A percentile compares a stretch with the other conserved stretches of the same genome.
Evolutionary conservation across 257 asterid genomes (phyloP).

Genomic region (Jasminum sambac): DNA sequence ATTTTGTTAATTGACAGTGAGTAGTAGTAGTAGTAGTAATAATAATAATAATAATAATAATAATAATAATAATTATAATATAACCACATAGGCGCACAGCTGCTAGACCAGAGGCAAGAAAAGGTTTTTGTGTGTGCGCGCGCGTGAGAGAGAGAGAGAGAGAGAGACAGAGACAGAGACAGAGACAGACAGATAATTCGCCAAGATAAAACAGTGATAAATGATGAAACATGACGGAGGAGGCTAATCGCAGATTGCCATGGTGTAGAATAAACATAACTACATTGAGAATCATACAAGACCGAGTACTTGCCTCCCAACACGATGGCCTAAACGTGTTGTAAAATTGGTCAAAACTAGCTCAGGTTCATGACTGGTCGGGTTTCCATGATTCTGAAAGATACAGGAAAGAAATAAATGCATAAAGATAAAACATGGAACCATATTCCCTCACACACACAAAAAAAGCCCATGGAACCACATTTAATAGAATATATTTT

Average conservation of each 20-base stretch:
- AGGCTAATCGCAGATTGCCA: neutral
- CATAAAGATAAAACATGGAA: slow-evolving; percentile 12
- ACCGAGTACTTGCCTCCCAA: slow-evolving; percentile 62
- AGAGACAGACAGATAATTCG: neutral
- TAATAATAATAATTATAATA: no score
- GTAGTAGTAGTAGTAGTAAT: no score
- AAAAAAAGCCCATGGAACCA: no score
- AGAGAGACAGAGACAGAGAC: neutral
- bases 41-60: no score
- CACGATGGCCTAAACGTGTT: slow-evolving; percentile 92
- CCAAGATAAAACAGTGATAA: neutral
- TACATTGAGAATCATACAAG: neutral
- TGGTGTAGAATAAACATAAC: neutral
- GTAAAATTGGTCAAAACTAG: slow-evolving; percentile 81
- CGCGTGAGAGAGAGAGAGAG: no score
- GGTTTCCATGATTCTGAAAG: slow-evolving; percentile 93
- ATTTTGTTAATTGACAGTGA: slow-evolving; percentile 13
- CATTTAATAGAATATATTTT: neutral
- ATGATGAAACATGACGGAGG: neutral
- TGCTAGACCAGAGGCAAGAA: no score
- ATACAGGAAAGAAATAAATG: slow-evolving; percentile 6
- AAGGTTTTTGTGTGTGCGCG: no score
- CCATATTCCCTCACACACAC: no score
- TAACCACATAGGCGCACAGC: no score
- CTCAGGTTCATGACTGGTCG: slow-evolving; percentile 90